Evolutionary conservation across 140 eudicot species (phyloP).

Genomic region (Bidens hawaiensis): DNA sequence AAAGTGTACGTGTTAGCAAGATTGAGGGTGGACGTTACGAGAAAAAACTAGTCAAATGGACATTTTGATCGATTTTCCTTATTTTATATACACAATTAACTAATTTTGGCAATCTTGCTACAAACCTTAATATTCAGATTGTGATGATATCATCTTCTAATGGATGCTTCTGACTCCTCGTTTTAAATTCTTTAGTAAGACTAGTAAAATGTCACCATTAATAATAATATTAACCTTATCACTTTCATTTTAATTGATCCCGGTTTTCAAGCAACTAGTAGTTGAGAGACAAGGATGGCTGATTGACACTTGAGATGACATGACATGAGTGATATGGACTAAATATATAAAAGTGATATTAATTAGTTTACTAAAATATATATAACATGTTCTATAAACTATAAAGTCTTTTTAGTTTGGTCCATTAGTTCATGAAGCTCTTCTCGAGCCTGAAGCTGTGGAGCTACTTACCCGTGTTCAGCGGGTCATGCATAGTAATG

Average conservation of each 20-base stretch:
- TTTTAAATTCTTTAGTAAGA: not conserved
- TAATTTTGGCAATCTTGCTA: not conserved
- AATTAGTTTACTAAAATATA: not conserved
- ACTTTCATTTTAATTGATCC: slow-evolving; percentile 9
- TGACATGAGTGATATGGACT: not conserved
- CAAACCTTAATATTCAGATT: not conserved
- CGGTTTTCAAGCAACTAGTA: slow-evolving; percentile 4
- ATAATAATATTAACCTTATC: too few relatives aligned
- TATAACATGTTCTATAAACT: not conserved
- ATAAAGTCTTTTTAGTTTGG: not conserved
- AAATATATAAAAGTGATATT: not conserved
- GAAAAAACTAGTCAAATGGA: too few relatives aligned
- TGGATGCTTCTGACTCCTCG: not conserved
- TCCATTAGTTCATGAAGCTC: not conserved
- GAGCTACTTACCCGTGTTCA: too few relatives aligned
- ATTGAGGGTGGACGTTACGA: too few relatives aligned
- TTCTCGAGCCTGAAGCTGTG: too few relatives aligned
- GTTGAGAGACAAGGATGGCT: not conserved
- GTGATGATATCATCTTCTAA: not conserved
- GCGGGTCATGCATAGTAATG: too few relatives aligned
- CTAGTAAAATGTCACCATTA: slow-evolving; percentile 10
- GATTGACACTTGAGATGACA: slow-evolving; percentile 8
- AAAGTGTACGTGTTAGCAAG: too few relatives aligned
- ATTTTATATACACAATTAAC: too few relatives aligned
- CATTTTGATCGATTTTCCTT: too few relatives aligned